Base-by-base conservation (phyloP, 371 early-diverging fungal species). In the Mortierella sp. region DNA sequence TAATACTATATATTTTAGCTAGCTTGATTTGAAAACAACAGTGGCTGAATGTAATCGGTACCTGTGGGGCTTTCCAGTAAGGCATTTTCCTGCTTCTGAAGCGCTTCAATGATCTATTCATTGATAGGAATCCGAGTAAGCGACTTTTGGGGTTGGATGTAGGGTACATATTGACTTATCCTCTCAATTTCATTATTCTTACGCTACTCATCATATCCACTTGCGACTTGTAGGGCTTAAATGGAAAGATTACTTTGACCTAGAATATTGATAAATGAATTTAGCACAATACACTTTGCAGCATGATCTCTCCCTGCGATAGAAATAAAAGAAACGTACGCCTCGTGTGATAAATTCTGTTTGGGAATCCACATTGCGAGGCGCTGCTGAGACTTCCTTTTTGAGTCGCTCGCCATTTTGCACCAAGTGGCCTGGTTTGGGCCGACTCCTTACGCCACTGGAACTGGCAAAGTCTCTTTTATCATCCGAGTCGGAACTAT, bases 11-110 rank as follows among this genome's bases (percentile, higher is more conserved):
- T n/a, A 48, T 48, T 48, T 48, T 19, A 48, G n/a, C 48, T 19
- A 3, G 36, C 28, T 24, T 40, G 11, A 58, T 38, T 19, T 33
- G 40, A 6, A 28, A 28, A 24, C 10, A 32, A 55, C 28, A 22
- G n/a, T 24, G 55, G 28, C 32, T 24, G 24, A 10, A 28, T 19
- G 15, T 3, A 43, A 60, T 10, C 15, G n/a, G 24, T 21, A n/a
- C 90, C 90, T 47, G 90, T 90, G 10, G 90, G 90, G 57, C 90
- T 90, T 47, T 90, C 90, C 9, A 90, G 64, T 15, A 90, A 53
- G 3, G 90, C 89, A 73, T 90, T 87, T 67, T 90, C 82, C 9
- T 76, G 50, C 6, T 70, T 73, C 55, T 87, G 87, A 9, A 90
- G 58, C 5, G 89, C 86, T 50, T 85, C 78, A 4, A 90, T 83